Percentiles rank a stretch among this genome's conserved stretches.
These are phyloP conservation scores for Colletotrichum liriopes DNA, from an alignment of 2,329 filamentous ascomycete species.

Conservation along the genomic window DNA sequence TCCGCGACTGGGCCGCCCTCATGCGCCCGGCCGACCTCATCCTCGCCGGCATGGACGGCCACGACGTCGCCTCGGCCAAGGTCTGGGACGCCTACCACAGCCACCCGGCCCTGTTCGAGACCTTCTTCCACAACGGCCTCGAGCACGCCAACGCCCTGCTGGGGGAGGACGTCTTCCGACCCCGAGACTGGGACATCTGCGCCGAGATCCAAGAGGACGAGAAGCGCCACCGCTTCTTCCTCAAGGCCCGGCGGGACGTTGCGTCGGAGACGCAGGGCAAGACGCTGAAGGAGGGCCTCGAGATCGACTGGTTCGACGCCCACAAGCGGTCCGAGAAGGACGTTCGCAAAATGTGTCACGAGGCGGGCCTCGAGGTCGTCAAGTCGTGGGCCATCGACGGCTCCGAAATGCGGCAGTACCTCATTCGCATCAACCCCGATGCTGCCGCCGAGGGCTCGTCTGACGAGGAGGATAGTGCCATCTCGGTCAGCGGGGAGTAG, in stretches of 20 bases:
- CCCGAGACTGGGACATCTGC: constrained; percentile 57
- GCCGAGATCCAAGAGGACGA: constrained; percentile 55
- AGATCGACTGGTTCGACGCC: constrained; percentile 62
- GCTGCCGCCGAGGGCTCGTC: constrained; percentile 47
- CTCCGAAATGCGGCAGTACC: constrained; percentile 58
- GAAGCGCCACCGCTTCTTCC: constrained; percentile 58
- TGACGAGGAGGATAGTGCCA: constrained; percentile 57
- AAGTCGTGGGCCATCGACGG: constrained; percentile 55
- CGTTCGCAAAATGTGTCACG: constrained; percentile 57
- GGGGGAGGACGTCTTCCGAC: constrained; percentile 53
- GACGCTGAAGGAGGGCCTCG: constrained; percentile 51
- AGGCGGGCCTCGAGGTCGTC: constrained; percentile 55
- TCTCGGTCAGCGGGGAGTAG: constrained; percentile 22
- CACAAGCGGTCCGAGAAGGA: constrained; percentile 57
- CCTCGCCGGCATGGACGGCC: constrained; percentile 60
- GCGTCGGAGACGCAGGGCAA: constrained; percentile 46
- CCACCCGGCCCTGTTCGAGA: constrained; percentile 52
- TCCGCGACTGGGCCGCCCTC: constrained; percentile 55
- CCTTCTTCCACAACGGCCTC: constrained; percentile 59
- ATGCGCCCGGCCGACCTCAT: constrained; percentile 55
- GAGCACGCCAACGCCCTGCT: constrained; percentile 55
- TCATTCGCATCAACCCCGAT: constrained; percentile 50
- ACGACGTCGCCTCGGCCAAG: constrained; percentile 54
- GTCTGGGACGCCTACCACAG: constrained; percentile 60
- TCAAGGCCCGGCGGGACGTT: constrained; percentile 55